A percentile compares a stretch with the other conserved stretches of the same genome.
Conservation (phyloP, 164 flowering plant species). For the Protea cynaroides region DNA sequence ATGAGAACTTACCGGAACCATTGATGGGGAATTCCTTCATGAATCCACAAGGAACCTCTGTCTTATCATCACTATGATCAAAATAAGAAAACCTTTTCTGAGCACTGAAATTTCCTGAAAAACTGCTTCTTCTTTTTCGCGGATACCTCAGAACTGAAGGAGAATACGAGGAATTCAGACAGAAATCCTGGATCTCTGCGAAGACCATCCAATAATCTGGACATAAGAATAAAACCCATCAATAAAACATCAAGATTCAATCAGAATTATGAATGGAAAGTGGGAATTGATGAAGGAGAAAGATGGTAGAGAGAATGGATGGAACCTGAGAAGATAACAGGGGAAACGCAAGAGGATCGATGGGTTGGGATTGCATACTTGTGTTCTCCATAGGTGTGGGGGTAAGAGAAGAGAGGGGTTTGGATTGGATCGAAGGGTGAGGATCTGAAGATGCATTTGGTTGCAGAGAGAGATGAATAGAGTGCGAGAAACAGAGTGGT, state of each 20-base stretch:
- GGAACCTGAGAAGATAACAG: slow-evolving; percentile 71
- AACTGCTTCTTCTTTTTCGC: slow-evolving; percentile 13
- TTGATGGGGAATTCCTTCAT: slow-evolving; percentile 55
- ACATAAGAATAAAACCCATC: slow-evolving; percentile 14
- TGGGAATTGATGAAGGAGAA: neutral
- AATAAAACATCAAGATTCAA: slow-evolving; percentile 4
- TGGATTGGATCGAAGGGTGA: slow-evolving; percentile 72
- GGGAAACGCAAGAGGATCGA: slow-evolving; percentile 71
- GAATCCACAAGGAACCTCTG: slow-evolving; percentile 78
- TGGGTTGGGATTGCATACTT: slow-evolving; percentile 72
- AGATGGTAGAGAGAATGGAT: no score
- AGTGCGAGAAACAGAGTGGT: slow-evolving; percentile 57
- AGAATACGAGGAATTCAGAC: slow-evolving; percentile 28
- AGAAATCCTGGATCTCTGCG: slow-evolving; percentile 44
- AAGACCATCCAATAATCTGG: slow-evolving; percentile 63
- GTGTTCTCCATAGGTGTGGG: slow-evolving; percentile 75
- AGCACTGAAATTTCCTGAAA: slow-evolving; percentile 69
- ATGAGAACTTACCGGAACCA: slow-evolving; percentile 50
- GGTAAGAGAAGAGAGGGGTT: slow-evolving; percentile 68
- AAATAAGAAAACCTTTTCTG: slow-evolving; percentile 54
- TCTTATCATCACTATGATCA: slow-evolving; percentile 28
- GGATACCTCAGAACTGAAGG: slow-evolving; percentile 35
- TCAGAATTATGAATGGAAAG: neutral
- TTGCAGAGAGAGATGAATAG: slow-evolving; percentile 45
- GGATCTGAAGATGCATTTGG: slow-evolving; percentile 64